A percentile compares a stretch with the other conserved stretches of the same genome.
Evolutionary conservation across 140 eudicot genomes (phyloP).

Genomic region (Flaveria floridana): DNA sequence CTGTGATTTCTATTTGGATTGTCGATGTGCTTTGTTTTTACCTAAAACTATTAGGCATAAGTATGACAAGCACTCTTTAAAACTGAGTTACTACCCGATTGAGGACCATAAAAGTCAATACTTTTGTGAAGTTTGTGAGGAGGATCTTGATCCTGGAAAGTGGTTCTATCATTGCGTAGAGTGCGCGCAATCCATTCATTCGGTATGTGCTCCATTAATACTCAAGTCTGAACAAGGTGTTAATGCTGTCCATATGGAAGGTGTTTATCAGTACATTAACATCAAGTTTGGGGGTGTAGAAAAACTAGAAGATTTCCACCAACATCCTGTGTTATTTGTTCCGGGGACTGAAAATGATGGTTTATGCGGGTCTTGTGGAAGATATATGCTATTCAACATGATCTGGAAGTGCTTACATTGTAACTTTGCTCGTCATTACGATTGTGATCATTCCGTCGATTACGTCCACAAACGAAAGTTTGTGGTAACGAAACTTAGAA

Average conservation of each 20-base stretch:
- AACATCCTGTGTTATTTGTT: neutral
- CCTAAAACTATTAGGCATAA: constrained; percentile 27
- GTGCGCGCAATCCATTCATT: constrained; percentile 23
- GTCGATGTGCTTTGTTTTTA: constrained; percentile 7
- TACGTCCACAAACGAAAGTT: too few species aligned
- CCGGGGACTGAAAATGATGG: constrained; percentile 14
- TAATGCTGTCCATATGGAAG: neutral
- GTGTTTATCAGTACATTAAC: constrained; percentile 15
- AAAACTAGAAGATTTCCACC: neutral
- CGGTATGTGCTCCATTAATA: constrained; percentile 16
- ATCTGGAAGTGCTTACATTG: neutral
- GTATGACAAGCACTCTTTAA: neutral
- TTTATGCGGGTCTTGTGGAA: neutral
- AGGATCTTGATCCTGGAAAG: constrained; percentile 14
- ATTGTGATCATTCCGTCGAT: too few species aligned
- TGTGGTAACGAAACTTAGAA: too few species aligned
- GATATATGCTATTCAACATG: neutral
- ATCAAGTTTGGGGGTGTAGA: neutral
- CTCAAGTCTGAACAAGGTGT: constrained; percentile 21
- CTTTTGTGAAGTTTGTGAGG: constrained; percentile 22
- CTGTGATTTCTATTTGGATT: constrained; percentile 8
- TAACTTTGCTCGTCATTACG: neutral
- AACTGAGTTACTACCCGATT: constrained; percentile 7
- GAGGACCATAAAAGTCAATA: constrained; percentile 4
- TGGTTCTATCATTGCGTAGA: constrained; percentile 31